Conservation (phyloP, 768 basidiomycete genomes). For the Saitozyma podzolica region DNA sequence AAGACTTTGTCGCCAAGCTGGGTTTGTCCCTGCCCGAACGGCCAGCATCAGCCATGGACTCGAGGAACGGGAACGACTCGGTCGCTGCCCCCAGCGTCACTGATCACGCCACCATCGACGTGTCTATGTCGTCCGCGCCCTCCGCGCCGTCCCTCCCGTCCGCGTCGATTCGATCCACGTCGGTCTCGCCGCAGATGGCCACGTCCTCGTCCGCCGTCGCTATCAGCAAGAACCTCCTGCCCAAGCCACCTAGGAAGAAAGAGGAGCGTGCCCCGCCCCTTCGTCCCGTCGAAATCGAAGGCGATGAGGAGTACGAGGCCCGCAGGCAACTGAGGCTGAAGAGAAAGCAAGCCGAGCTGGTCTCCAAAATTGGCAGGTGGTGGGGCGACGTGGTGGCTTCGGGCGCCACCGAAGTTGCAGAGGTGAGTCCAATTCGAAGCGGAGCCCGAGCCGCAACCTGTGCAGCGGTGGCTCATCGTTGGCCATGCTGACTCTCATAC, state of each 20-base stretch:
- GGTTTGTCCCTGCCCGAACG: neutral
- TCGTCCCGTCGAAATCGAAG: constrained; percentile 9
- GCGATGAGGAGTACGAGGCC: constrained; percentile 16
- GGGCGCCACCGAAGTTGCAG: neutral
- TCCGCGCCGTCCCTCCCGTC: neutral
- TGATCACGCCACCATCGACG: neutral
- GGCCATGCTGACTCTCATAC: neutral
- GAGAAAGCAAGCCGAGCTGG: constrained; percentile 11
- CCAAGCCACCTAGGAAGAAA: neutral
- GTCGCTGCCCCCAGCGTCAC: no score
- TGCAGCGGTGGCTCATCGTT: neutral
- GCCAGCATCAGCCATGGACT: neutral
- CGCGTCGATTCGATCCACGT: neutral
- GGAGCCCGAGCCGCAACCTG: neutral
- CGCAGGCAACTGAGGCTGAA: constrained; percentile 6
- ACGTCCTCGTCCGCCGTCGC: constrained; percentile 1
- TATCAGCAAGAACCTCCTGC: neutral
- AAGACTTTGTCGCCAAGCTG: neutral
- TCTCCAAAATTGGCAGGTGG: constrained; percentile 2
- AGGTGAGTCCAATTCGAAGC: constrained; percentile 1
- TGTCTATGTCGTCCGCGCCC: neutral
- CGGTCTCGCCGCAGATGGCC: neutral
- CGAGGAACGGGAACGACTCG: no score
- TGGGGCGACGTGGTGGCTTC: neutral
- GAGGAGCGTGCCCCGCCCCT: neutral